phyloP scores from a whole-genome alignment of 306 rosid species.

The Oemleria cerasiformis region DNA sequence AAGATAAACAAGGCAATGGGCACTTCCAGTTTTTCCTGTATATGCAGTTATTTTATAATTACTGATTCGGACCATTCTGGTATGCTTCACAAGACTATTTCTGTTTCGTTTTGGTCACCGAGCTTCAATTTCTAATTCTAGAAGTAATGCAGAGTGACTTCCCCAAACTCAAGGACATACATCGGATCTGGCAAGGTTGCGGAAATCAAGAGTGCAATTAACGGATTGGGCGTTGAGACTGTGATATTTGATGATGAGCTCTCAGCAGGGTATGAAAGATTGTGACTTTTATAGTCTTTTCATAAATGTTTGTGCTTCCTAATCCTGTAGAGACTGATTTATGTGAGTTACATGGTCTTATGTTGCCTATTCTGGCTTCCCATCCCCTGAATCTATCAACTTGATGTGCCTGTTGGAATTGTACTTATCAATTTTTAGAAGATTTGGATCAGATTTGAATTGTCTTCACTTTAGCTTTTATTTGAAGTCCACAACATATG shows the following conservation, averaged over 20 bases:
- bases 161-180: constrained; percentile 88
- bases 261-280: constrained; percentile 71
- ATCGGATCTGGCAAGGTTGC: constrained; percentile 96
- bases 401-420: constrained; percentile 9
- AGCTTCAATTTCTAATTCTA: constrained; percentile 14
- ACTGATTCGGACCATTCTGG: background rate
- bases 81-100: background rate
- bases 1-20: too few species aligned
- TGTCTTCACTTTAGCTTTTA: background rate
- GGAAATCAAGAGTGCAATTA: constrained; percentile 86
- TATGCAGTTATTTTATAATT: too few species aligned
- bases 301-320: constrained; percentile 17
- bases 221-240: constrained; percentile 72
- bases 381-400: background rate
- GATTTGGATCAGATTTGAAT: background rate
- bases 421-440: background rate
- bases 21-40: too few species aligned
- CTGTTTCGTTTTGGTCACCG: background rate
- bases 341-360: background rate
- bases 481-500: background rate
- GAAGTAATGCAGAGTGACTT: constrained; percentile 55
- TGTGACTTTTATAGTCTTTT: constrained; percentile 5
- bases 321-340: background rate
- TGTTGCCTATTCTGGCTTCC: background rate
- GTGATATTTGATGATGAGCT: constrained; percentile 94